phyloP scores from a whole-genome alignment of 768 basidiomycete genomes.

The Epithele typhae region DNA sequence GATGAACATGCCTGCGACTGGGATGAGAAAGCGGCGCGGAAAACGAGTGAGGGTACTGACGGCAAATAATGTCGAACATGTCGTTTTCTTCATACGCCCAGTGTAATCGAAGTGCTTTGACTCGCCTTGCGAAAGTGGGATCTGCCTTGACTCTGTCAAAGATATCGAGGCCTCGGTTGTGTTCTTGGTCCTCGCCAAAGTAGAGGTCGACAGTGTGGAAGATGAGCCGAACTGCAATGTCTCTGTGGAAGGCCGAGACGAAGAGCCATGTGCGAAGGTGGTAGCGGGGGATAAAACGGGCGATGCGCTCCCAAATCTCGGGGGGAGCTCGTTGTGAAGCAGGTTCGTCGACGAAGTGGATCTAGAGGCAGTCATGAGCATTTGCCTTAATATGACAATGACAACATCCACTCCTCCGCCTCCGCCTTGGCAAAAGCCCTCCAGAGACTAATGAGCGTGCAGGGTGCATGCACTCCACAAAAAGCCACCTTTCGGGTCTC shows the following conservation, averaged over 20 bases:
- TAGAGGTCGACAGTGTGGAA: slow-evolving; percentile 67
- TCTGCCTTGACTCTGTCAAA: slow-evolving; percentile 65
- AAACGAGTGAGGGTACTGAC: slow-evolving; percentile 32
- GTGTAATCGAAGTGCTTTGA: slow-evolving; percentile 58
- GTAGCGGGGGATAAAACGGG: slow-evolving; percentile 55
- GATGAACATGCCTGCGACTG: slow-evolving; percentile 48
- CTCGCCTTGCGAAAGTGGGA: slow-evolving; percentile 51
- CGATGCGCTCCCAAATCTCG: slow-evolving; percentile 69
- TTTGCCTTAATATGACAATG: too few species aligned
- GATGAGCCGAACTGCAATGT: slow-evolving; percentile 59
- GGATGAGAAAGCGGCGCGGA: not conserved
- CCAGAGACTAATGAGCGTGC: too few species aligned
- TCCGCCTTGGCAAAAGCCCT: too few species aligned
- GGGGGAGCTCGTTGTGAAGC: slow-evolving; percentile 58
- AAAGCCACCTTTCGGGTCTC: too few species aligned
- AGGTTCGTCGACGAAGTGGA: slow-evolving; percentile 49
- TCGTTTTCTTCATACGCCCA: slow-evolving; percentile 71
- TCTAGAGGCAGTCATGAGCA: too few species aligned
- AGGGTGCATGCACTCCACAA: too few species aligned
- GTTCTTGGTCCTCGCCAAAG: slow-evolving; percentile 53
- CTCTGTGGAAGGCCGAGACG: slow-evolving; percentile 58
- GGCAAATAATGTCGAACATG: slow-evolving; percentile 56
- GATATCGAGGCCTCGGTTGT: slow-evolving; percentile 60
- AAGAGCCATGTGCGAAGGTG: slow-evolving; percentile 69
- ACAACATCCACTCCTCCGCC: too few species aligned